Evolutionary conservation across 176 grass and related monocot species (phyloP).

Genomic region (Oryza meyeriana): DNA sequence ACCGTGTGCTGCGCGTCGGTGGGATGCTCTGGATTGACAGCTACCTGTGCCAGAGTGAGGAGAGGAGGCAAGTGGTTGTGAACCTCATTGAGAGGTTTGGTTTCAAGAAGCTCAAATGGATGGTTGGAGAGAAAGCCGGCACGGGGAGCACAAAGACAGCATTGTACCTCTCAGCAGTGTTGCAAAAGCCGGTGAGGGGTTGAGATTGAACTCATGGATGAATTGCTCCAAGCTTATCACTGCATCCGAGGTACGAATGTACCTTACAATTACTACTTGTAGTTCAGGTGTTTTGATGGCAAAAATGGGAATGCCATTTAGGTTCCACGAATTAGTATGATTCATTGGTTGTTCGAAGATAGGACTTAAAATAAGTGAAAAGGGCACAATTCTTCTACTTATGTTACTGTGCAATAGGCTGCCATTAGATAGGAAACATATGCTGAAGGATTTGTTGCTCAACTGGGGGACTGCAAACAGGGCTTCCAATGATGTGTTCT

Average conservation of each 20-base stretch:
- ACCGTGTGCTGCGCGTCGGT: slow-evolving; percentile 55
- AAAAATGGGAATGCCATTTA: slow-evolving; percentile 12
- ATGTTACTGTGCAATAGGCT: slow-evolving; percentile 1
- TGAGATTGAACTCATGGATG: slow-evolving; percentile 22
- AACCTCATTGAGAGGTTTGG: slow-evolving; percentile 72
- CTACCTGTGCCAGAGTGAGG: slow-evolving; percentile 65
- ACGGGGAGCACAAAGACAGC: not conserved
- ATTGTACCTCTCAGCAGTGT: slow-evolving; percentile 59
- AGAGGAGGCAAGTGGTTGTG: slow-evolving; percentile 49
- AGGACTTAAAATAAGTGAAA: slow-evolving; percentile 17
- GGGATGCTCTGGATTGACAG: slow-evolving; percentile 96
- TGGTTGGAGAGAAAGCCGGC: slow-evolving; percentile 55
- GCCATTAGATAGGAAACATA: slow-evolving; percentile 18
- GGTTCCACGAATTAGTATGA: slow-evolving; percentile 19
- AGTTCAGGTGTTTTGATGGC: slow-evolving; percentile 19
- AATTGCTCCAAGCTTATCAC: not conserved
- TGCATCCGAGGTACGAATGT: slow-evolving; percentile 33
- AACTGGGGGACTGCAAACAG: not conserved
- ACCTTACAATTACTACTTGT: slow-evolving; percentile 21
- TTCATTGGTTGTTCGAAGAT: slow-evolving; percentile 32
- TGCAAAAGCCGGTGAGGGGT: slow-evolving; percentile 61
- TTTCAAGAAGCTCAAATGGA: slow-evolving; percentile 93
- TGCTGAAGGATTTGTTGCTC: slow-evolving; percentile 1
- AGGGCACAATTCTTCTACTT: slow-evolving; percentile 15
- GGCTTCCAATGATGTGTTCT: slow-evolving; percentile 13